Base-by-base conservation (phyloP, 2,329 filamentous ascomycete species). In the Leptographium procerum region DNA sequence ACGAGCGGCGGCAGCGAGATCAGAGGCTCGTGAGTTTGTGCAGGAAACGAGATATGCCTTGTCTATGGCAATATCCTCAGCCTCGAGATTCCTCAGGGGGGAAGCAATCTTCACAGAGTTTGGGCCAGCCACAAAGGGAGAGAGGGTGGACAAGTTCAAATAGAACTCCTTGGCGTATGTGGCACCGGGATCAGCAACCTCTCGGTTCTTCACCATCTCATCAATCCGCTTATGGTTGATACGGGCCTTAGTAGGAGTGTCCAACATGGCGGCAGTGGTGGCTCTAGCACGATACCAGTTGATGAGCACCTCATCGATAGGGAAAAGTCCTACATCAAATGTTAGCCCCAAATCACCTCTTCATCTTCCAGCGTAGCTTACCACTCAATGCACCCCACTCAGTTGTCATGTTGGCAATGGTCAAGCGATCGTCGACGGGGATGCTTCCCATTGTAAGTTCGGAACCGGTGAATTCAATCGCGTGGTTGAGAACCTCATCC, bases 91-190 rank as follows among this genome's bases (percentile, higher is more conserved):
- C 6, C 76, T 73, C 1, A 97, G 71, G 0, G 92, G 89, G 0
- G 86, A 95, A 0, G 87, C 84, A 0, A 96, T 75, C 71, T 96
- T 96, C 67, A 96, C 90, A 0, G 88, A 91, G 73, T 96, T 96
- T 0, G 92, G 92, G 0, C 92, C 91, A 0, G 91, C 80, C 11
- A 96, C 85, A 59, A 88, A 91, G 0, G 91, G 91, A 0, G 89
- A 87, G 0, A 96, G 79, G 0, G 89, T 91, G 0, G 87, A 89
- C 0, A 96, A 80, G 69, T 96, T 83, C 8, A 96, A 75, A 69
- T 88, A 91, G 0, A 96, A 78, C 47, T 85, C 75, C 72, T 97
- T 96, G 57, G 90, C 87, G 64, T 96, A 97, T 7, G 75, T 77
- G 1, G 91, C 91, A 10, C 84, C 88, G 16, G 80, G 81, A 67